Conservation (phyloP, 768 basidiomycete genomes). For the Tricholoma terreum region DNA sequence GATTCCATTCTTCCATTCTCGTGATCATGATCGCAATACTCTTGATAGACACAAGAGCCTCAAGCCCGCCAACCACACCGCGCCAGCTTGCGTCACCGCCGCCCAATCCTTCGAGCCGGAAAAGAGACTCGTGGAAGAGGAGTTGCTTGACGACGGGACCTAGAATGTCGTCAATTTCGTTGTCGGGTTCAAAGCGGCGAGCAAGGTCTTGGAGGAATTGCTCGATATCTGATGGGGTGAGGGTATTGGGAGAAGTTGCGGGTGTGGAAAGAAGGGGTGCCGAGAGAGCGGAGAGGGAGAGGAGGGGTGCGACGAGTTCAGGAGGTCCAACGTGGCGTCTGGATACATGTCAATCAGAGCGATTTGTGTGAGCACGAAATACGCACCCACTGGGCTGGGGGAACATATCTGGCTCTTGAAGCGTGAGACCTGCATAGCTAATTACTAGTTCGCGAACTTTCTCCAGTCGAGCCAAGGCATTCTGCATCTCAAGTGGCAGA, state of each 20-base stretch:
- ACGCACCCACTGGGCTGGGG: constrained; percentile 77
- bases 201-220: constrained; percentile 84
- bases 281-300: constrained; percentile 68
- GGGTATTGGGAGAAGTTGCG: constrained; percentile 42
- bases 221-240: constrained; percentile 68
- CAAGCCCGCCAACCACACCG: constrained; percentile 77
- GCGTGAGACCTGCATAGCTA: constrained; percentile 81
- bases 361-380: not conserved
- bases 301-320: constrained; percentile 80
- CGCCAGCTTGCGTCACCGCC: constrained; percentile 83
- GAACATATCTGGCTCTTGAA: constrained; percentile 95
- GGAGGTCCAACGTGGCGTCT: constrained; percentile 72
- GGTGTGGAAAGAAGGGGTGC: constrained; percentile 57
- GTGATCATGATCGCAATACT: constrained; percentile 80
- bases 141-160: constrained; percentile 64
- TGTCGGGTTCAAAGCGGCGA: constrained; percentile 73
- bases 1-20: constrained; percentile 71
- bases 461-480: constrained; percentile 63
- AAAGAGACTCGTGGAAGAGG: constrained; percentile 62
- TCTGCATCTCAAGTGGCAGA: constrained; percentile 56
- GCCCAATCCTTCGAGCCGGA: constrained; percentile 63
- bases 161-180: constrained; percentile 77
- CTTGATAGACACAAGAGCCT: constrained; percentile 78
- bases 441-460: constrained; percentile 80
- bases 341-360: not conserved